A percentile compares a stretch with the other conserved stretches of the same genome.
Conservation (phyloP, 805 yeast genomes). For the Brettanomyces custersianus region DNA sequence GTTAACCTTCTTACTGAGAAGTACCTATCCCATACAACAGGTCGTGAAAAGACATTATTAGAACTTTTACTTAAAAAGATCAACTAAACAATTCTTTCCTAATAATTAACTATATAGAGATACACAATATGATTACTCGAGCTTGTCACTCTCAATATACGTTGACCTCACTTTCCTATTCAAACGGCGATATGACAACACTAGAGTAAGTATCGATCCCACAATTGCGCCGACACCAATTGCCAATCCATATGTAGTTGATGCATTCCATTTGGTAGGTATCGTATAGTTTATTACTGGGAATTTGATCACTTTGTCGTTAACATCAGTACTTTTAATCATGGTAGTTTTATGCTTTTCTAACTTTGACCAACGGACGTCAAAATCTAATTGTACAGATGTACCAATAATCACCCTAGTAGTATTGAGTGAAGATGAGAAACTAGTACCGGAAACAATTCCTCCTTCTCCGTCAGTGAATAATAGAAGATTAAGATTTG, state of each 20-base stretch:
- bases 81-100: too few species aligned
- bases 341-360: too few species aligned
- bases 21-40: constrained; percentile 14
- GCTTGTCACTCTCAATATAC: constrained; percentile 18
- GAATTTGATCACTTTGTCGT: background rate
- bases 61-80: constrained; percentile 18
- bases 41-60: constrained; percentile 15
- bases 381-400: constrained; percentile 43
- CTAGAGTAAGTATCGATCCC: constrained; percentile 17
- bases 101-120: too few species aligned
- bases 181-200: constrained; percentile 17
- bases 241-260: too few species aligned
- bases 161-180: constrained; percentile 14
- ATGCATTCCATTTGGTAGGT: too few species aligned
- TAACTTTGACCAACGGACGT: constrained; percentile 43
- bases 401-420: constrained; percentile 62
- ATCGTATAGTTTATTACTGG: background rate
- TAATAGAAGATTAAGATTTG: constrained; percentile 43
- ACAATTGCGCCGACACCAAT: too few species aligned
- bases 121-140: constrained; percentile 11
- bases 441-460: constrained; percentile 47
- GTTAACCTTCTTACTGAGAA: constrained; percentile 23
- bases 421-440: constrained; percentile 52
- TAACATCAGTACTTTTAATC: background rate
- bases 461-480: constrained; percentile 23